Conservation (phyloP, 805 yeast genomes). For the Starmerella asiatica region DNA sequence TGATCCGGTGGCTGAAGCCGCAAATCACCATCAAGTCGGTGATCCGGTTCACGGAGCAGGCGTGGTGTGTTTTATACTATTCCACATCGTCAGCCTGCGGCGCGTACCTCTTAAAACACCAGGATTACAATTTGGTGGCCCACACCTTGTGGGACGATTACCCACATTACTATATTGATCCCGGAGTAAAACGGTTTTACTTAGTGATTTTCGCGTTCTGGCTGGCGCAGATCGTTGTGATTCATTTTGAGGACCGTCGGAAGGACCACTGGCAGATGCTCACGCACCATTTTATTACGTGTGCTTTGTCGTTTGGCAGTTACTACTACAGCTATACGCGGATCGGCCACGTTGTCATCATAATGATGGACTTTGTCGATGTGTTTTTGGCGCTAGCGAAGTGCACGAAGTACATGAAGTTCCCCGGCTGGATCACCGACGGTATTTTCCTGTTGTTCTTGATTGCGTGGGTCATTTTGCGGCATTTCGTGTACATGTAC, state of each 20-base stretch:
- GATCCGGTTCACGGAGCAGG: slow-evolving; percentile 72
- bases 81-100: slow-evolving; percentile 44
- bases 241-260: slow-evolving; percentile 64
- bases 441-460: slow-evolving; percentile 53
- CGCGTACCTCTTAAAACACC: slow-evolving; percentile 38
- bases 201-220: slow-evolving; percentile 61
- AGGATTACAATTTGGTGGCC: slow-evolving; percentile 46
- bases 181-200: slow-evolving; percentile 51
- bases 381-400: slow-evolving; percentile 60
- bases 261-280: slow-evolving; percentile 82
- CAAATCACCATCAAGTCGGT: slow-evolving; percentile 32
- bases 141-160: slow-evolving; percentile 51
- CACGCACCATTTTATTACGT: slow-evolving; percentile 74
- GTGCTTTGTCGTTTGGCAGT: slow-evolving; percentile 52
- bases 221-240: slow-evolving; percentile 65
- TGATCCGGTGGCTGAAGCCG: background rate
- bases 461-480: slow-evolving; percentile 50
- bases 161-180: slow-evolving; percentile 55
- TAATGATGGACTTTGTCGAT: slow-evolving; percentile 77
- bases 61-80: slow-evolving; percentile 61
- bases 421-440: slow-evolving; percentile 43
- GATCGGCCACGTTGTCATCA: slow-evolving; percentile 64
- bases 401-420: slow-evolving; percentile 60
- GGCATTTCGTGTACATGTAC: slow-evolving; percentile 65
- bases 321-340: slow-evolving; percentile 59